Conservation (phyloP, 129 eudicot species). For the Flaveria sonorensis region DNA sequence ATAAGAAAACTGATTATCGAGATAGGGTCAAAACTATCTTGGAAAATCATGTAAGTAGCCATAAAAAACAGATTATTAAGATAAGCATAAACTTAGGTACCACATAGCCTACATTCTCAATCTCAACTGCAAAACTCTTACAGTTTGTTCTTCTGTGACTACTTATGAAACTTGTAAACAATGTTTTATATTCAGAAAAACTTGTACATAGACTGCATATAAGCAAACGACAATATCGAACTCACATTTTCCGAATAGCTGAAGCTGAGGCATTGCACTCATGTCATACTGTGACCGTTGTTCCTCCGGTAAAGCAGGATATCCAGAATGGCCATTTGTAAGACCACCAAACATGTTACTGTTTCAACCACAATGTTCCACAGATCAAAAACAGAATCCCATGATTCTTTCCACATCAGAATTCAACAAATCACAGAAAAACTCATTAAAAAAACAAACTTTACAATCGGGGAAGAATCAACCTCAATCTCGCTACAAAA, state of each 20-base stretch:
- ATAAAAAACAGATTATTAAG: no score
- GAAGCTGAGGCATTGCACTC: constrained; percentile 58
- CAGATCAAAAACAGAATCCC: constrained; percentile 20
- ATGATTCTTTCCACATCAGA: constrained; percentile 15
- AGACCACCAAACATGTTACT: constrained; percentile 18
- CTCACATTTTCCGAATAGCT: constrained; percentile 63
- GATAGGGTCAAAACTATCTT: no score
- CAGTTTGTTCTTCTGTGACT: not conserved
- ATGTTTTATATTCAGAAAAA: not conserved
- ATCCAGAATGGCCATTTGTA: constrained; percentile 35
- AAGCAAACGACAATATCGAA: not conserved
- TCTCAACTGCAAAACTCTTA: not conserved
- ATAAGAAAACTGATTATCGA: no score
- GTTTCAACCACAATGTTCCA: not conserved
- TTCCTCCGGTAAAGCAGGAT: constrained; percentile 1
- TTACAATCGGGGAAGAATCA: not conserved
- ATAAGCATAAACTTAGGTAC: no score
- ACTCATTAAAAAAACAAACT: not conserved
- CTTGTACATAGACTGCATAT: not conserved
- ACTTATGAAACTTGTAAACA: not conserved
- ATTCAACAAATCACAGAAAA: constrained; percentile 22
- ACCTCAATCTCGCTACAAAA: not conserved
- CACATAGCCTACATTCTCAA: not conserved
- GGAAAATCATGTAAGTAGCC: no score
- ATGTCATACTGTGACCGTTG: constrained; percentile 31